Percentiles rank a stretch among this genome's conserved stretches.
Evolutionary conservation across 169 alveolate genomes (phyloP).

Genomic region (Toxoplasma gondii): DNA sequence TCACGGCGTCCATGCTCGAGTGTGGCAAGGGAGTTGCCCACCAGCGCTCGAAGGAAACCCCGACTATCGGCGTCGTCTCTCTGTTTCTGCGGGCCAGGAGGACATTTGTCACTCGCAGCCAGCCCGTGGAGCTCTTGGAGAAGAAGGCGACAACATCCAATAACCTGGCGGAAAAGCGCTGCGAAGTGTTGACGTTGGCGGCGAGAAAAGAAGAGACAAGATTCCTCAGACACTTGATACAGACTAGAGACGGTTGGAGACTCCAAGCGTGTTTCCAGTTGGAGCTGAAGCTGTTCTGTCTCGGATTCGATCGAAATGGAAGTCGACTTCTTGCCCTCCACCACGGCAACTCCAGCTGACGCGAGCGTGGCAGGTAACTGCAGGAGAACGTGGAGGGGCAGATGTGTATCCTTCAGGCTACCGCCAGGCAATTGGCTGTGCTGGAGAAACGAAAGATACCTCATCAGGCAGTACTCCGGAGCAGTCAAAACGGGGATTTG

Average conservation of each 20-base stretch:
- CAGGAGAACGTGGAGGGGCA: slow-evolving; percentile 7
- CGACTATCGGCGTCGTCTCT: neutral
- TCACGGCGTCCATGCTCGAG: neutral
- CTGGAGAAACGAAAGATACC: neutral
- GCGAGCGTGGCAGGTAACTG: neutral
- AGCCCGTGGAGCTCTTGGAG: neutral
- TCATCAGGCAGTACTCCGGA: neutral
- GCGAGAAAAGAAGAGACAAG: neutral
- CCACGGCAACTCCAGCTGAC: neutral
- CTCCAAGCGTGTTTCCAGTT: neutral
- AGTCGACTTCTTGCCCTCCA: neutral
- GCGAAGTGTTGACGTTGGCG: neutral
- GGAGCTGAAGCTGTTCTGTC: neutral
- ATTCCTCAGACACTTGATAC: neutral
- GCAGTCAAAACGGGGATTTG: neutral
- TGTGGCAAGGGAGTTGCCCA: neutral
- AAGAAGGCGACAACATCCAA: slow-evolving; percentile 17
- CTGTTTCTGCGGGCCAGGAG: neutral
- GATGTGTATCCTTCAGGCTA: neutral
- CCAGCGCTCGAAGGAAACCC: neutral
- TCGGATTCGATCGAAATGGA: neutral
- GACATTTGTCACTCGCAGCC: neutral
- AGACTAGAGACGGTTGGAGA: neutral
- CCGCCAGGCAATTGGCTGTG: neutral
- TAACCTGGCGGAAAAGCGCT: neutral